phyloP scores from a whole-genome alignment of 2,329 filamentous ascomycete species.

The Pseudogymnoascus sp. region DNA sequence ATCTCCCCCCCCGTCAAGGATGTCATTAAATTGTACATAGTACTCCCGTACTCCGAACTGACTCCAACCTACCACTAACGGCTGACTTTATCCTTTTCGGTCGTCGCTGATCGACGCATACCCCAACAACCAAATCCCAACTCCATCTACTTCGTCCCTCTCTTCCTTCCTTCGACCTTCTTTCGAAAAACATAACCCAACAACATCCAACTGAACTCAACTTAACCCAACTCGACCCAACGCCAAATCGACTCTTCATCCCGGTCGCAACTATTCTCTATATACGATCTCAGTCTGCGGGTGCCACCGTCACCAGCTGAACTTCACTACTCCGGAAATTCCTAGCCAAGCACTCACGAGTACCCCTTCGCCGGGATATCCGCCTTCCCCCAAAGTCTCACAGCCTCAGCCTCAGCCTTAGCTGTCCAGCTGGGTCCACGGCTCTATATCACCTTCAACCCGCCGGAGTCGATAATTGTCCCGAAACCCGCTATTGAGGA shows the following conservation, averaged over 20 bases:
- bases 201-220: not conserved
- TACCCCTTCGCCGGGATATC: not conserved
- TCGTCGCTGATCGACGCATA: conserved; percentile 3
- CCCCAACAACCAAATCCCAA: not conserved
- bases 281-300: not conserved
- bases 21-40: not conserved
- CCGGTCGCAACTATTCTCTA: not conserved
- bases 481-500: conserved; percentile 8
- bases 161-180: not conserved
- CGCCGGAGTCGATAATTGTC: not conserved
- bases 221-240: not conserved
- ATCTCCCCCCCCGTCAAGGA: not conserved
- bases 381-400: not conserved
- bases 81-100: conserved; percentile 6
- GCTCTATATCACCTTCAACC: not conserved
- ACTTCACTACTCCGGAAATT: not conserved
- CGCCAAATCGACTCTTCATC: not conserved
- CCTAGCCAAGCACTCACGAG: not conserved
- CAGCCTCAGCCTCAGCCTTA: conserved; percentile 2
- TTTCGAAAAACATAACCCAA: not conserved
- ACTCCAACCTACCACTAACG: conserved; percentile 3
- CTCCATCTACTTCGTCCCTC: not conserved
- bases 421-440: not conserved
- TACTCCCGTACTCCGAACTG: conserved; percentile 2
- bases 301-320: not conserved